These are phyloP conservation scores for Climacium dendroides DNA, from an alignment of 225 moss, liverwort and hornwort genomes.

Conservation along the genomic window DNA sequence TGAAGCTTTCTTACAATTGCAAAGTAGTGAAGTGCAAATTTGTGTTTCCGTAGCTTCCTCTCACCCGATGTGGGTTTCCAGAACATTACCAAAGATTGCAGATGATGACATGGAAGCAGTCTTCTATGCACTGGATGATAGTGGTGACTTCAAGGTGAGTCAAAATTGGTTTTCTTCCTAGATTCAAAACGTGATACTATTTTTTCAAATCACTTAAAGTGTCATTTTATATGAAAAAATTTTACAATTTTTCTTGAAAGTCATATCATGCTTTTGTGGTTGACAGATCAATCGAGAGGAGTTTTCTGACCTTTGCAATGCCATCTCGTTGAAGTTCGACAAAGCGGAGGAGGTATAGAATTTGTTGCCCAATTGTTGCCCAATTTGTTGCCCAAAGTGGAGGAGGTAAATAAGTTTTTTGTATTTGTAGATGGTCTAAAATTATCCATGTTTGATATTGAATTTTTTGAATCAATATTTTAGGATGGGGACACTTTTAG, in stretches of 20 bases:
- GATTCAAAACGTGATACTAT: neutral
- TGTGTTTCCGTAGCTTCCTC: neutral
- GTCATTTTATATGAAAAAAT: neutral
- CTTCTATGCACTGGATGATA: conserved; percentile 81
- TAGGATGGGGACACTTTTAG: neutral
- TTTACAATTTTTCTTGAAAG: neutral
- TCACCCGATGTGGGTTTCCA: conserved; percentile 4
- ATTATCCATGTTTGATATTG: neutral
- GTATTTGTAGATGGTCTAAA: neutral
- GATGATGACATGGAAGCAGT: conserved; percentile 88
- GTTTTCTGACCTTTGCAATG: conserved; percentile 74
- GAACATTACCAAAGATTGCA: conserved; percentile 78
- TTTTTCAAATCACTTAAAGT: neutral
- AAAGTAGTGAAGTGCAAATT: neutral
- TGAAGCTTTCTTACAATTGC: neutral
- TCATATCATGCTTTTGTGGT: neutral
- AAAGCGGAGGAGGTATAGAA: conserved; percentile 65
- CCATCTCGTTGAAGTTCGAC: conserved; percentile 86
- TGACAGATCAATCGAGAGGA: conserved; percentile 60
- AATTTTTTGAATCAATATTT: neutral
- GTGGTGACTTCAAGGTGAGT: conserved; percentile 75
- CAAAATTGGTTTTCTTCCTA: neutral
- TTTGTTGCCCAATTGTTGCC: no score
- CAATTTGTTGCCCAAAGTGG: no score
- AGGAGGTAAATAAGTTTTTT: neutral